Base-by-base conservation (phyloP, 2,329 filamentous ascomycete genomes). In the Raffaelea albimanens region DNA sequence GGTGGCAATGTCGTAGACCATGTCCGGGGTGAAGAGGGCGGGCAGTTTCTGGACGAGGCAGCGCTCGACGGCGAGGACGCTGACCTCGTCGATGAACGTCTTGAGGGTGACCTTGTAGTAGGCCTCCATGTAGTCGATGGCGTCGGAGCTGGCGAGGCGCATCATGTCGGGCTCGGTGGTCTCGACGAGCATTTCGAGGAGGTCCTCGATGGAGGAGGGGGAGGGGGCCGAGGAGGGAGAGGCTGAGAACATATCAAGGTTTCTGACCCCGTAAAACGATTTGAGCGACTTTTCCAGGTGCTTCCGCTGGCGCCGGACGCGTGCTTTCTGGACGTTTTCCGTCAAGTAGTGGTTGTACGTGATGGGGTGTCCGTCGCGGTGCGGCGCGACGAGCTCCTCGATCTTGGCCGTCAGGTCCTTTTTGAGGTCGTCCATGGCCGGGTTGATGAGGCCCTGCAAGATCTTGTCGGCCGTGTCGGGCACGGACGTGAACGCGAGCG, bases 41-140 rank as follows among this genome's bases (percentile, higher is more conserved):
- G 55, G 47, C 10, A 61, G 53, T 22, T 54, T 52, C 5, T 41
- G 21, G 7, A 61, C 25, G 23, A 61, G 50, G 34, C 53, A 56
- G 18, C 47, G 44, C 41, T 62, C 59, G 25, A 62, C 48, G 5
- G 52, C 59, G 1, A 57, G 48, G 2, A 54, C 44, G 23, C 50
- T 48, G 23, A 62, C 39, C 29, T 61, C 55, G 43, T 62, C 59
- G 9, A 61, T 41, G 22, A 57, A 49, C n/a, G 46, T 50, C 38
- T 58, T 57, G 34, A 61, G 36, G 2, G 57, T 55, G 46, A 69
- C 68, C 61, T 70, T 66, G 57, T 72, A 72, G 52, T 70, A 72
- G 2, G 68, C 66, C 44, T 68, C 54, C 62, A 70, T 67, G 43
- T 60, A 63, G 48, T 69, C 62, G 7, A 65, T 48, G 10, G 63